Evolutionary conservation across 495 filamentous ascomycete genomes (phyloP).

Genomic region (Xylaria flabelliformis): DNA sequence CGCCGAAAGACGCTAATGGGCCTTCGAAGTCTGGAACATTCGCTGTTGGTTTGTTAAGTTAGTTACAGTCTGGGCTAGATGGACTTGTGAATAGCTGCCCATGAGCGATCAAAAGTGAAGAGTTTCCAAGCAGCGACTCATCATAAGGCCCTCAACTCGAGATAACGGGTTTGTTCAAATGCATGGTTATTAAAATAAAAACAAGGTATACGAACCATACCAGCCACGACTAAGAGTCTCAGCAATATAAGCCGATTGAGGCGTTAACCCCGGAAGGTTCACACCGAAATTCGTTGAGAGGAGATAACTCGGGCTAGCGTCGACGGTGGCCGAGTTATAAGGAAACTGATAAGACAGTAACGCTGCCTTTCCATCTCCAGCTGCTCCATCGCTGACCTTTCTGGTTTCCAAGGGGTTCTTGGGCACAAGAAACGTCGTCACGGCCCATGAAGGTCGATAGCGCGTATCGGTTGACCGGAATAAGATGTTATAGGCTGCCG

Average conservation of each 20-base stretch:
- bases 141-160: not conserved
- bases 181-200: not conserved
- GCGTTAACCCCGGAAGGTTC: constrained; percentile 32
- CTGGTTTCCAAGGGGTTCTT: constrained; percentile 27
- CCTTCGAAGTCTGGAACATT: constrained; percentile 56
- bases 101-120: not conserved
- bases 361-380: constrained; percentile 24
- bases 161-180: not conserved
- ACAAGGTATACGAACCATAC: constrained; percentile 45
- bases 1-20: constrained; percentile 49
- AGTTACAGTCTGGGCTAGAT: not conserved
- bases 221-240: constrained; percentile 42
- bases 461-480: constrained; percentile 57
- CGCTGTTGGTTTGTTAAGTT: not conserved
- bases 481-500: constrained; percentile 55
- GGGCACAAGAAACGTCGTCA: constrained; percentile 58
- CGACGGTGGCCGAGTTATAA: constrained; percentile 47
- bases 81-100: not conserved
- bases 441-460: constrained; percentile 53
- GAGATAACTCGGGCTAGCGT: constrained; percentile 41
- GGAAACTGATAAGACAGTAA: constrained; percentile 55
- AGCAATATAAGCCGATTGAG: constrained; percentile 35
- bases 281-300: not conserved
- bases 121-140: not conserved
- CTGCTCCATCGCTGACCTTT: not conserved